Evolutionary conservation across 495 filamentous ascomycete species (phyloP), one percentile per base, ranked within the genome.

Genomic region (Penicillium bovifimosum): DNA sequence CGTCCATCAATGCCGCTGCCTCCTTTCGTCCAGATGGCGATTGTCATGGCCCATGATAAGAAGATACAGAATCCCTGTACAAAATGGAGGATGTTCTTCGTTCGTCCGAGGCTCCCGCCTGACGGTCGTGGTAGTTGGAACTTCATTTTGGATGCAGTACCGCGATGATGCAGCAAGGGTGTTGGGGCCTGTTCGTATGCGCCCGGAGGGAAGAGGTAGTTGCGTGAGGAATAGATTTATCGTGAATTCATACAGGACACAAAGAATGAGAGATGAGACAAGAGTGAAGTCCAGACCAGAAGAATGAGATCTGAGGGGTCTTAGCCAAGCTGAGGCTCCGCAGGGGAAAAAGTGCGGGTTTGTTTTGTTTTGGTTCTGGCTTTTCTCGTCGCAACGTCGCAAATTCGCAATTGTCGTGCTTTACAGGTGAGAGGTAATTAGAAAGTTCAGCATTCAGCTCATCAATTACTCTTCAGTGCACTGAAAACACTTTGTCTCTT

Each of bases 21-120:
- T 33, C 68, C 70, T 17, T 84, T 80, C 0, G 82, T 85, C 63
- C 91, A 84, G 16, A 93, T 76, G 11, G 83, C 80, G 54, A 95
- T 86, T 49, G 85, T 85, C 31, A 93, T 66, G 48, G 81, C 83
- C 76, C 83, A 90, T 34, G 80, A 78, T 14, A 92, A 67, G 60
- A 92, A 82, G 52, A 80, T 85, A 47, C 87, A 64, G 38, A 89
- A 65, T 10, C 73, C 77, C 67, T 96, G 90, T 6, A 69, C 20
- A 28, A 70, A 75, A 65, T 80, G 77, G 35, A 79, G 54, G 45
- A 68, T 52, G 41, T 77, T 78, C 57, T 80, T 80, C 10, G 64
- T 72, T 47, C 72, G 66, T 29, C 71, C 72, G 47, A 74, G 61
- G 43, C 66, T 75, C 39, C 69, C 64, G 46, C 62, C 62, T 16